Evolutionary conservation across 345 rosid genomes (phyloP).

Genomic region (Durio zibethinus): DNA sequence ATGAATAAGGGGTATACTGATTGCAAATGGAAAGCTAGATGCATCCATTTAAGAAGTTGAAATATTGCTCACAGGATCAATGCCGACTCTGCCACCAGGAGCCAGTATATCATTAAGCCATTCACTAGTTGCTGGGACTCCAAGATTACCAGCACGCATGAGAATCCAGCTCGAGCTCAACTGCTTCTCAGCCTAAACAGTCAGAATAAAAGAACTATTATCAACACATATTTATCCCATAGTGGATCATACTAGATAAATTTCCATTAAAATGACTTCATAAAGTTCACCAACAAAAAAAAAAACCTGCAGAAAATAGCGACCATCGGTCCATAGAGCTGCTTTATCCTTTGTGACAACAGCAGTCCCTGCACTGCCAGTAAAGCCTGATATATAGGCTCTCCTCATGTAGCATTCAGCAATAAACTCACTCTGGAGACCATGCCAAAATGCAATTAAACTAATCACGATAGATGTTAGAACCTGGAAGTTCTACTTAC

Average conservation of each 20-base stretch:
- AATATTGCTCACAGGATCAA: constrained; percentile 82
- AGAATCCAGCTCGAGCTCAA: constrained; percentile 78
- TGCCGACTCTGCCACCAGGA: constrained; percentile 86
- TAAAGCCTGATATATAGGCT: constrained; percentile 76
- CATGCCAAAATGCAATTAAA: constrained; percentile 15
- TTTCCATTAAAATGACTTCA: background rate
- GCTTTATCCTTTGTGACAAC: constrained; percentile 89
- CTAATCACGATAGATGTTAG: background rate
- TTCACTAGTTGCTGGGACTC: constrained; percentile 81
- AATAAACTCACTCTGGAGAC: constrained; percentile 81
- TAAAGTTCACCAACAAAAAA: background rate
- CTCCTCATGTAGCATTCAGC: constrained; percentile 94
- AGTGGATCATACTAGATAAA: background rate
- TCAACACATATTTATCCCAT: background rate
- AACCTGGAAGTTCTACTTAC: background rate
- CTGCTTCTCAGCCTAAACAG: constrained; percentile 80
- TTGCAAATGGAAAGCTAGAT: background rate
- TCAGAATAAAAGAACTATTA: background rate
- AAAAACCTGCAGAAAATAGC: constrained; percentile 94
- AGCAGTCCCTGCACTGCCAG: constrained; percentile 93
- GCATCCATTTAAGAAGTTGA: constrained; percentile 23
- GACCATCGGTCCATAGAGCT: constrained; percentile 95
- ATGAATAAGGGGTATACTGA: constrained; percentile 4
- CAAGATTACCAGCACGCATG: constrained; percentile 91
- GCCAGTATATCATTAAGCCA: constrained; percentile 83